Conservation (phyloP, 1,284 basidiomycete genomes). For the Sporisorium scitamineum region DNA sequence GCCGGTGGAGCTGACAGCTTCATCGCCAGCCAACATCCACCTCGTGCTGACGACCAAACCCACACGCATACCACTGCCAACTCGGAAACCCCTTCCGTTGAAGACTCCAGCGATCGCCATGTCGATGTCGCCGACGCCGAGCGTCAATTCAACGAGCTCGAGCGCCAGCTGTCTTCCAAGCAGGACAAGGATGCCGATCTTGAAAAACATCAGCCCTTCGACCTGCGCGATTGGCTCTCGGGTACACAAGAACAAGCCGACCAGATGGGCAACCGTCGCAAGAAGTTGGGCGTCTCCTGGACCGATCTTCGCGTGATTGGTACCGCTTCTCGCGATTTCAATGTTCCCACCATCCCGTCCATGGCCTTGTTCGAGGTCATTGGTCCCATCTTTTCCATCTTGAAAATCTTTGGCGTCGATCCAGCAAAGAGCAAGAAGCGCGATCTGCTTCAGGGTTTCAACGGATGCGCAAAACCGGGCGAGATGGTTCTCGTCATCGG, state of each 20-base stretch:
- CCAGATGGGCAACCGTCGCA: slow-evolving; percentile 42
- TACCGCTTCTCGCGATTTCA: slow-evolving; percentile 39
- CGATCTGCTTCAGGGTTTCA: slow-evolving; percentile 50
- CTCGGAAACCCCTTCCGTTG: slow-evolving; percentile 21
- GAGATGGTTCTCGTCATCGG: slow-evolving; percentile 76
- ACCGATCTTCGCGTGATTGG: slow-evolving; percentile 45
- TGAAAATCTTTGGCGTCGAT: slow-evolving; percentile 47
- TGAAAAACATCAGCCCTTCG: slow-evolving; percentile 38
- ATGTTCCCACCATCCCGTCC: slow-evolving; percentile 50
- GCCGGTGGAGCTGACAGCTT: slow-evolving; percentile 30
- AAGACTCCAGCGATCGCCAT: slow-evolving; percentile 23
- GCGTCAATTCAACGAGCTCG: slow-evolving; percentile 35
- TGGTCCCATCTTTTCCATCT: slow-evolving; percentile 47
- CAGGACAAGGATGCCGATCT: slow-evolving; percentile 27
- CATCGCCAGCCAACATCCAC: slow-evolving; percentile 30
- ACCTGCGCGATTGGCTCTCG: slow-evolving; percentile 39
- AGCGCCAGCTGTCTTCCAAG: slow-evolving; percentile 35
- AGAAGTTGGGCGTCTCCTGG: slow-evolving; percentile 57
- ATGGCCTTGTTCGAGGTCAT: slow-evolving; percentile 56
- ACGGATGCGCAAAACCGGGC: slow-evolving; percentile 55
- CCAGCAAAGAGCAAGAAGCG: slow-evolving; percentile 39
- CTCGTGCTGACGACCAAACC: slow-evolving; percentile 13
- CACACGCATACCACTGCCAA: slow-evolving; percentile 17
- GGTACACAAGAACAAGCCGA: slow-evolving; percentile 38
- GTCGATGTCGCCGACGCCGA: slow-evolving; percentile 45